Evolutionary conservation across 305 asterid genomes (phyloP), one percentile per base, ranked within the genome.

Genomic region (Withania somnifera): DNA sequence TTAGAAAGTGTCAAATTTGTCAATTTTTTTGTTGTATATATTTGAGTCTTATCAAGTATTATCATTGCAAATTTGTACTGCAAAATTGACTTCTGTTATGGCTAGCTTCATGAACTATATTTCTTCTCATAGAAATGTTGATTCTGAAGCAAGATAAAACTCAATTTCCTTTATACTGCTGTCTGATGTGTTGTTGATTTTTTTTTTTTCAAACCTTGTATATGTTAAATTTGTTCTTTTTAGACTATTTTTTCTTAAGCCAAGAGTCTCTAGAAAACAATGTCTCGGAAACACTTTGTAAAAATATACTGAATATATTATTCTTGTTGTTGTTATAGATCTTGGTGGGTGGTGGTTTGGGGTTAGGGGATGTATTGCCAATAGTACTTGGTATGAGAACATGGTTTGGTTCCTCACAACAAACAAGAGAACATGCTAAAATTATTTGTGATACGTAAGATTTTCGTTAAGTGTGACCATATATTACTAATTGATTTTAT

Each of bases 21-120:
- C 52, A n/a, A 2, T n/a, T 78, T 78, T 57, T 78, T 54, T 53
- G 69, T 78, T 78, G 82, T 78, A 53, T 78, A 32, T 78, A 53
- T 78, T 32, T 42, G 61, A 50, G n/a, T 9, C 61, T 75, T 75
- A 0, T 40, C 32, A 50, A 14, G 79, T 47, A 24, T 24, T 73
- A 1, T 26, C 79, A 73, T 73, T 14, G 58, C 58, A 73, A 47
- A 13, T 73, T 73, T 0, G 26, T 11, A 73, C 42, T 73, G 6
- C 42, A 9, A 47, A 45, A 30, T 47, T 50, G 42, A 40, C 60
- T 73, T 14, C 15, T 24, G 3, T 50, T 4, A 75, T 75, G 26
- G 13, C n/a, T 28, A 50, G 26, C 40, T 47, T 73, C 79, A 73
- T 73, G 58, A 45, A 24, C 1, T 73, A 0, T 73, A 0, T 69